phyloP scores from a whole-genome alignment of 176 grass and related monocot species.

The Saccharum spontaneum region DNA sequence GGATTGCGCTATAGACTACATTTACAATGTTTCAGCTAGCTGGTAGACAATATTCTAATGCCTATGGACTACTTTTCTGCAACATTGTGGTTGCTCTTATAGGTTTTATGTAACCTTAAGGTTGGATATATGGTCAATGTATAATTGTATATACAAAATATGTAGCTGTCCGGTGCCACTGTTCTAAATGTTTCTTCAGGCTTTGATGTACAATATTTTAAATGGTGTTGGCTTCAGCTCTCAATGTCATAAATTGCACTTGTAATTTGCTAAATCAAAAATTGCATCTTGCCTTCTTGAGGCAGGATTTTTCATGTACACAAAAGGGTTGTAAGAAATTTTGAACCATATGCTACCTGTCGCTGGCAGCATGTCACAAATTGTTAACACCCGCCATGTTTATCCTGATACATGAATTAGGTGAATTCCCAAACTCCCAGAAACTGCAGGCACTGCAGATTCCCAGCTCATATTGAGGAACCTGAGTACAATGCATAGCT shows the following conservation, averaged over 20 bases:
- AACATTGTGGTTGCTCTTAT: not conserved
- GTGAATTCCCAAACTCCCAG: not conserved
- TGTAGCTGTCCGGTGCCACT: not conserved
- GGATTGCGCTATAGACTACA: too few species aligned
- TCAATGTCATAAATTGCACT: not conserved
- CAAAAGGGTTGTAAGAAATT: not conserved
- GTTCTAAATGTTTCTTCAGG: not conserved
- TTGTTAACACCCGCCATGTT: not conserved
- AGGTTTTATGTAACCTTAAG: not conserved
- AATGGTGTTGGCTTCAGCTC: not conserved
- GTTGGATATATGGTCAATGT: not conserved
- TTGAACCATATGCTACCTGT: not conserved
- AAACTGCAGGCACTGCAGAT: conserved; percentile 4
- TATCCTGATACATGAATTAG: not conserved
- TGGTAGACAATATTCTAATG: too few species aligned
- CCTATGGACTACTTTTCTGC: too few species aligned
- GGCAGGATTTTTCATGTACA: not conserved
- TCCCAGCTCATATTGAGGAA: not conserved
- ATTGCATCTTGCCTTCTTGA: not conserved
- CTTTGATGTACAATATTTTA: not conserved
- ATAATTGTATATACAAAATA: not conserved
- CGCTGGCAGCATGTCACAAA: not conserved
- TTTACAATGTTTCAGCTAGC: too few species aligned
- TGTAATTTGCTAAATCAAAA: not conserved
- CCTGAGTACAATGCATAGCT: not conserved